Conservation (phyloP, 129 eudicot species). For the Deinandra increscens region DNA sequence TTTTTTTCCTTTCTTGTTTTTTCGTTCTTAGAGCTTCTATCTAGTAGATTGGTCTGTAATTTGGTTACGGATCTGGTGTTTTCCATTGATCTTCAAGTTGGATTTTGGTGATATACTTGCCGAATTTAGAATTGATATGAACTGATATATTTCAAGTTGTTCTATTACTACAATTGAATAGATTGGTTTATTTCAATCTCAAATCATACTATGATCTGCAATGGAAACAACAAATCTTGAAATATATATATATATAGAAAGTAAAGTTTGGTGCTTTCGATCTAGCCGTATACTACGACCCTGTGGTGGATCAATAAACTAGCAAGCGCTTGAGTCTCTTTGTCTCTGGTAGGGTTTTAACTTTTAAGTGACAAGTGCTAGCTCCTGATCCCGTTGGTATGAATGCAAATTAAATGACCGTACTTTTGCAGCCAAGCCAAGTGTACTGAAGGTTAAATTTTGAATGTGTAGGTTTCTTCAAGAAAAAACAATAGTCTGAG, state of each 20-base stretch:
- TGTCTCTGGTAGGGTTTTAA: no score
- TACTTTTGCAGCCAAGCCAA: no score
- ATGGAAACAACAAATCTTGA: neutral
- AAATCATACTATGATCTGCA: neutral
- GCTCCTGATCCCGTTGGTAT: neutral
- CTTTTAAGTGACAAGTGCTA: no score
- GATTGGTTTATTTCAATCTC: neutral
- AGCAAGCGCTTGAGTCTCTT: neutral
- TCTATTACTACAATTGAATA: neutral
- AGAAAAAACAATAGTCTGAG: neutral
- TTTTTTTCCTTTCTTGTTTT: neutral
- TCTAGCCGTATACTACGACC: constrained; percentile 6
- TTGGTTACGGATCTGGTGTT: constrained; percentile 13
- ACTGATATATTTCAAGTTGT: neutral
- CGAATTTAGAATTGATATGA: neutral
- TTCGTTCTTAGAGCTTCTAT: neutral
- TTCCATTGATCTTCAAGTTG: neutral
- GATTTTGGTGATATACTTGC: neutral
- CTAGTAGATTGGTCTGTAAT: neutral
- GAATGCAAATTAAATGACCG: neutral
- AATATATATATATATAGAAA: neutral
- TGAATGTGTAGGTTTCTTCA: constrained; percentile 26
- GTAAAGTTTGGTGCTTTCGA: neutral
- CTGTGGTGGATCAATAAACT: neutral
- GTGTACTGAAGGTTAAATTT: neutral